These are phyloP conservation scores for Penicillium rolfsii DNA, from an alignment of 2,329 filamentous ascomycete species.

Conservation along the genomic window DNA sequence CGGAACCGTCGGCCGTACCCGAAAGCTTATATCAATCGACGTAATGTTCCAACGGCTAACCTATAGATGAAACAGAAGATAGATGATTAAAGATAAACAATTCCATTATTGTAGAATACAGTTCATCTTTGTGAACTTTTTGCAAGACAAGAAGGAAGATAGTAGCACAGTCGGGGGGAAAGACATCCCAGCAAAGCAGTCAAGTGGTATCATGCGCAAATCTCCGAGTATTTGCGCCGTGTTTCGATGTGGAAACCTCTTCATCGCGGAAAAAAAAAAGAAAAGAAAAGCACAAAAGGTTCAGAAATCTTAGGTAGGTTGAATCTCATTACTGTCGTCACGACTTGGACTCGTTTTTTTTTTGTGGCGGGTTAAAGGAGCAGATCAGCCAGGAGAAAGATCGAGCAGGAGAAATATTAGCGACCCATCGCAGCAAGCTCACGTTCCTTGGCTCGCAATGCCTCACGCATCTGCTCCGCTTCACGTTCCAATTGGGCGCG, in stretches of 20 bases:
- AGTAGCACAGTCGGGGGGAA: conserved; percentile 23
- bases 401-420: conserved; percentile 21
- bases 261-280: conserved; percentile 4
- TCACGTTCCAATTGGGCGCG: conserved; percentile 70
- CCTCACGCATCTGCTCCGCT: conserved; percentile 73
- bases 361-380: no score
- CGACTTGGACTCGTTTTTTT: conserved; percentile 9
- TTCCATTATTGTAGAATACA: conserved; percentile 24
- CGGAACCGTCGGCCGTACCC: conserved; percentile 3
- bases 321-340: conserved; percentile 30
- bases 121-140: conserved; percentile 20
- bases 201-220: conserved; percentile 31
- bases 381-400: conserved; percentile 9
- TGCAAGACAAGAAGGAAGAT: conserved; percentile 8
- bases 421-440: conserved; percentile 63
- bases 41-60: background rate
- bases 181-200: conserved; percentile 20
- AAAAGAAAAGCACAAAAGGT: background rate
- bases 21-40: background rate
- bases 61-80: background rate
- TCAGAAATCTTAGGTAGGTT: conserved; percentile 16
- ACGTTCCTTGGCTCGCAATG: conserved; percentile 72
- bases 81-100: conserved; percentile 13
- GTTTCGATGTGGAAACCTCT: conserved; percentile 13
- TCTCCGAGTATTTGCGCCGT: conserved; percentile 26